Conservation (phyloP, 192 early-diverging fungal genomes). For the Podila minutissima region DNA sequence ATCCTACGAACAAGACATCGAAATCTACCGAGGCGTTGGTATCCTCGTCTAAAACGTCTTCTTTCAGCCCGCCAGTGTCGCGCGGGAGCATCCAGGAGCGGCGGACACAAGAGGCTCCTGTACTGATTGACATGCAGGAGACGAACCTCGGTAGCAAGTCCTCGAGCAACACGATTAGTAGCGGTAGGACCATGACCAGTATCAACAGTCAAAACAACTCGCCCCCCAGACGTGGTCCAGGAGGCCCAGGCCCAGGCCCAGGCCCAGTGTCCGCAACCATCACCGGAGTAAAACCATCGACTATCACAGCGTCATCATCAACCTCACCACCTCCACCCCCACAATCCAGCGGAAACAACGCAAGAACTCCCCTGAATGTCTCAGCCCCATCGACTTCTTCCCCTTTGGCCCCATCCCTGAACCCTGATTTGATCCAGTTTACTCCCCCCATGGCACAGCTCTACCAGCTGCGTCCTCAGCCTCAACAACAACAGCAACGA, state of each 20-base stretch:
- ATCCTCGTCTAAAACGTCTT: not conserved
- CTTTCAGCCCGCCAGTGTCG: not conserved
- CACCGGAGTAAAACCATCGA: too few species aligned
- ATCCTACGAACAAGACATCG: not conserved
- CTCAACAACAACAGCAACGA: not conserved
- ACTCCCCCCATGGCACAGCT: not conserved
- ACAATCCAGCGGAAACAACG: too few species aligned
- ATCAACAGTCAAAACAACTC: not conserved
- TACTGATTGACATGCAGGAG: not conserved
- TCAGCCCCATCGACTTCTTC: not conserved
- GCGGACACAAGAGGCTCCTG: not conserved
- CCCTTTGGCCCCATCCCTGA: not conserved
- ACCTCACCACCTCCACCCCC: not conserved
- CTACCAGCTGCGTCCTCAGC: not conserved
- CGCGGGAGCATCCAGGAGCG: slow-evolving; percentile 1
- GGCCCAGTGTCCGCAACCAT: too few species aligned
- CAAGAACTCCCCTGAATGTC: not conserved
- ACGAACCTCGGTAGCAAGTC: not conserved
- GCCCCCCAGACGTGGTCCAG: too few species aligned
- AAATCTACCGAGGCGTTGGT: not conserved
- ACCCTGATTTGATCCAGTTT: not conserved
- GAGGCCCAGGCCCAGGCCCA: too few species aligned
- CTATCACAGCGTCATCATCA: not conserved
- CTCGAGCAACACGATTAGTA: not conserved
- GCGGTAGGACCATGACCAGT: not conserved